These are phyloP conservation scores for Nicotiana otophora DNA, from an alignment of 257 asterid species.

Conservation along the genomic window DNA sequence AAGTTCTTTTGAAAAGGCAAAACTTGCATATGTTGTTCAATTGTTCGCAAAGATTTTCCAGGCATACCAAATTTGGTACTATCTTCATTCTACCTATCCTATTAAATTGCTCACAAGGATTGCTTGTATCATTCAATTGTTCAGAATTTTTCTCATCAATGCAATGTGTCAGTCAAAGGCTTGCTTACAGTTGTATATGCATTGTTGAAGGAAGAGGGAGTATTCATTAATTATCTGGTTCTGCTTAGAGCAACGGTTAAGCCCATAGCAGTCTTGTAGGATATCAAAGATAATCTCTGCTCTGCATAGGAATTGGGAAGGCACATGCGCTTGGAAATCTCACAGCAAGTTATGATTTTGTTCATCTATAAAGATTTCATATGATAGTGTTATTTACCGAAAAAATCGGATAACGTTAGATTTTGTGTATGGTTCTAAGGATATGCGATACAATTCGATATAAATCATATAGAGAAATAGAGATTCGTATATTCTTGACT, in stretches of 20 bases:
- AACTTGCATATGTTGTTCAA: too few relatives aligned
- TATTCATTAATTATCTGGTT: conserved; percentile 7
- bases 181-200: conserved; percentile 22
- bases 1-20: too few relatives aligned
- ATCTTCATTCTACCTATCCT: too few relatives aligned
- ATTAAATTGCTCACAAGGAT: too few relatives aligned
- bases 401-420: too few relatives aligned
- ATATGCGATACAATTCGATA: too few relatives aligned
- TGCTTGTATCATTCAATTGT: too few relatives aligned
- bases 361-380: neutral
- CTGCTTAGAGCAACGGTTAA: conserved; percentile 12
- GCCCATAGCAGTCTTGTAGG: neutral
- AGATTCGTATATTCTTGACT: too few relatives aligned
- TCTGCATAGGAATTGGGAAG: neutral
- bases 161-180: conserved; percentile 13
- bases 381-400: conserved; percentile 11
- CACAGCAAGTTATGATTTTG: conserved; percentile 7
- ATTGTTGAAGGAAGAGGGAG: conserved; percentile 11
- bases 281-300: conserved; percentile 3
- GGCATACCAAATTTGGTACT: too few relatives aligned
- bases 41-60: too few relatives aligned
- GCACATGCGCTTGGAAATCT: neutral
- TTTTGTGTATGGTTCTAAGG: too few relatives aligned
- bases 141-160: neutral
- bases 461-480: too few relatives aligned